Conservation (phyloP, 1,284 basidiomycete species). For the Rhodotorula sp. region DNA sequence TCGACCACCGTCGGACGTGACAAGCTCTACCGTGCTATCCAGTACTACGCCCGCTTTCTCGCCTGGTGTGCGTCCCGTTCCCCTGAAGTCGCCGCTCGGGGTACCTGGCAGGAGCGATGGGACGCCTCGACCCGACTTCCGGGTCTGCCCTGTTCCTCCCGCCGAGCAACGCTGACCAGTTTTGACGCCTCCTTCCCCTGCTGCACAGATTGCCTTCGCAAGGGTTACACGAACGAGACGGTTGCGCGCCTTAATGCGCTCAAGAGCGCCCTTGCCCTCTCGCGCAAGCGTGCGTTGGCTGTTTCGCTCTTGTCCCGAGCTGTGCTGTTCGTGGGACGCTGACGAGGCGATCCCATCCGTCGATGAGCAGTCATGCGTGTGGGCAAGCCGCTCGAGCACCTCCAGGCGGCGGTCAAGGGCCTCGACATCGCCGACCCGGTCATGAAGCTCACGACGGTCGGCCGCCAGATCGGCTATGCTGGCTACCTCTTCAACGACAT, state of each 20-base stretch:
- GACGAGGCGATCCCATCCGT: not conserved
- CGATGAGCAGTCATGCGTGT: slow-evolving; percentile 79
- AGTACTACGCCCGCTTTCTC: slow-evolving; percentile 87
- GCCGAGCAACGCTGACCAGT: not conserved
- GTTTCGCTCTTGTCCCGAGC: not conserved
- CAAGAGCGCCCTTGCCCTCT: slow-evolving; percentile 54
- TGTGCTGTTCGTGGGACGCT: not conserved
- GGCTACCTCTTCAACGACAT: slow-evolving; percentile 83
- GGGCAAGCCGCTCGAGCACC: slow-evolving; percentile 91
- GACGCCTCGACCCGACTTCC: no score
- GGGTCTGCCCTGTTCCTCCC: no score
- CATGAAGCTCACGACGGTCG: slow-evolving; percentile 80
- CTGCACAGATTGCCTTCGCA: slow-evolving; percentile 45
- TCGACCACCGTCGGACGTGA: slow-evolving; percentile 82
- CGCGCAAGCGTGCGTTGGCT: slow-evolving; percentile 52
- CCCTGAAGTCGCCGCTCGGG: not conserved
- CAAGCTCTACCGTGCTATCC: slow-evolving; percentile 85
- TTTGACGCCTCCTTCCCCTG: not conserved
- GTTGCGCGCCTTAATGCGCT: slow-evolving; percentile 52
- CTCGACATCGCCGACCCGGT: slow-evolving; percentile 57
- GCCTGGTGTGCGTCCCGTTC: slow-evolving; percentile 64
- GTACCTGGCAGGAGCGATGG: not conserved
- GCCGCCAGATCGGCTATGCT: slow-evolving; percentile 84
- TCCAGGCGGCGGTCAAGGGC: slow-evolving; percentile 83
- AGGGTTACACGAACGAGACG: slow-evolving; percentile 53